phyloP scores from a whole-genome alignment of 805 yeast species.

The Hermanozyma aechmeae region DNA sequence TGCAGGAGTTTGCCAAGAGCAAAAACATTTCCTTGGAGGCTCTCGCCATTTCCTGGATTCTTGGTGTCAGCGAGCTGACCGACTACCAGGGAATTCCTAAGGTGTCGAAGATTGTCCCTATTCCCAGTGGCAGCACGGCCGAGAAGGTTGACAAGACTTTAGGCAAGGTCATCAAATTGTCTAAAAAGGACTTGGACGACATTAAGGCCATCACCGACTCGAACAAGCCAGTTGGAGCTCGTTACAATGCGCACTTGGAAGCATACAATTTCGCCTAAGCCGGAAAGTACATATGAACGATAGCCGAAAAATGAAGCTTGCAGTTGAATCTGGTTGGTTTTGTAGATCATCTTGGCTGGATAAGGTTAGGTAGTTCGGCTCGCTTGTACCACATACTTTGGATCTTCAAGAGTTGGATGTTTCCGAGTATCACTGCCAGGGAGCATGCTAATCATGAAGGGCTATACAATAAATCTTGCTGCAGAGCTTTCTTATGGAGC shows the following conservation, averaged over 20 bases:
- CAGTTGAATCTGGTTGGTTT: too few relatives aligned
- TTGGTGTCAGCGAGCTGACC: conserved; percentile 61
- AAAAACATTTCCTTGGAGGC: conserved; percentile 50
- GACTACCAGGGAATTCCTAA: conserved; percentile 32
- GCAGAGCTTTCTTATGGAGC: too few relatives aligned
- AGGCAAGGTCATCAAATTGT: conserved; percentile 31
- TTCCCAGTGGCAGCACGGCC: conserved; percentile 66
- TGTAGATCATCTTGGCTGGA: too few relatives aligned
- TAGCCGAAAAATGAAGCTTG: too few relatives aligned
- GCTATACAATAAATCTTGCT: too few relatives aligned
- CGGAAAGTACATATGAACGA: too few relatives aligned
- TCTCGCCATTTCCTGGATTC: conserved; percentile 29
- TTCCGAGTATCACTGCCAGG: too few relatives aligned
- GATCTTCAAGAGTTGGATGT: too few relatives aligned
- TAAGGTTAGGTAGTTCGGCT: too few relatives aligned
- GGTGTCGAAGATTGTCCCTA: conserved; percentile 57
- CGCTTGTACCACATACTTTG: too few relatives aligned
- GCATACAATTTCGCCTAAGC: conserved; percentile 7
- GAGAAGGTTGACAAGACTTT: conserved; percentile 57
- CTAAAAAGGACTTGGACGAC: conserved; percentile 48
- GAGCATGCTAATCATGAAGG: too few relatives aligned
- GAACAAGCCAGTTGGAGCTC: conserved; percentile 44
- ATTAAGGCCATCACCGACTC: conserved; percentile 37
- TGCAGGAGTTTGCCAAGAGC: conserved; percentile 42
- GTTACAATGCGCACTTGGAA: conserved; percentile 32